Conservation (phyloP, 805 yeast genomes). For the Groenewaldozyma tartarivorans region DNA sequence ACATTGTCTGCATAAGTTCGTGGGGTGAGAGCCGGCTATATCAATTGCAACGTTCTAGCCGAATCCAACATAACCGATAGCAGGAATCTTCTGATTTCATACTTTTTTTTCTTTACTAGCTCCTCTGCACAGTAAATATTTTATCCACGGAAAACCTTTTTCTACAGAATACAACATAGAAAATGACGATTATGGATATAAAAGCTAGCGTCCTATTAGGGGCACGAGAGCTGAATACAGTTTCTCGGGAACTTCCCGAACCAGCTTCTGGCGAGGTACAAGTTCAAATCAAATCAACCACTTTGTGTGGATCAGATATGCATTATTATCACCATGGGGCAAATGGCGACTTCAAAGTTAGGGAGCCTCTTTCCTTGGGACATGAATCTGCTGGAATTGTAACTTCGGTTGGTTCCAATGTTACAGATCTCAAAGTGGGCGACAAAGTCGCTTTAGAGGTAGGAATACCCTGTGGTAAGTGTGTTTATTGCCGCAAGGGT, state of each 20-base stretch:
- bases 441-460: constrained; percentile 86
- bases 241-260: constrained; percentile 9
- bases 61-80: neutral
- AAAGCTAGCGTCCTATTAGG: constrained; percentile 14
- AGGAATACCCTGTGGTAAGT: constrained; percentile 66
- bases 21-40: neutral
- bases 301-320: constrained; percentile 57
- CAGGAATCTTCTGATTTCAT: neutral
- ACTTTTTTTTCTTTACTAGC: constrained; percentile 1
- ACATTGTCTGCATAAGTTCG: too few relatives aligned
- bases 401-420: constrained; percentile 57
- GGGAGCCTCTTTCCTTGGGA: constrained; percentile 76
- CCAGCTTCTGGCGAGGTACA: constrained; percentile 13
- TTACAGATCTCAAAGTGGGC: constrained; percentile 60
- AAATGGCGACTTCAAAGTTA: constrained; percentile 67
- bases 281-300: constrained; percentile 12
- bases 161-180: neutral
- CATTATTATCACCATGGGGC: constrained; percentile 73
- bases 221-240: constrained; percentile 10
- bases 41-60: neutral
- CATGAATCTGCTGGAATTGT: constrained; percentile 81
- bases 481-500: constrained; percentile 87
- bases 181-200: constrained; percentile 2
- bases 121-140: neutral
- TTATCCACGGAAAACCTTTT: neutral